These are phyloP conservation scores for Aspergillus wentii DNA, from an alignment of 495 filamentous ascomycete species.

Conservation along the genomic window DNA sequence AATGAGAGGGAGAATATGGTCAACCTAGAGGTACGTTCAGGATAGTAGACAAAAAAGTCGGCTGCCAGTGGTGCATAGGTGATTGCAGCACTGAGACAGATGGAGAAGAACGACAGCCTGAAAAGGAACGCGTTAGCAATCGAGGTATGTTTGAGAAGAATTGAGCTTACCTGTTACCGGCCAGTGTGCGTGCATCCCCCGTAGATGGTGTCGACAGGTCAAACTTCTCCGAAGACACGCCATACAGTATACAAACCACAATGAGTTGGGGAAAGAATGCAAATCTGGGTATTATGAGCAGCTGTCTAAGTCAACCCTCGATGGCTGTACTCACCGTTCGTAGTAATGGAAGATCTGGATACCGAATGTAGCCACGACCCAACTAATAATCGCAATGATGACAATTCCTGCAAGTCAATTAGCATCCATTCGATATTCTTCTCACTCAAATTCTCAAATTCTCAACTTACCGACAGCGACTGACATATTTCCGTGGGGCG, in stretches of 20 bases:
- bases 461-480: slow-evolving; percentile 57
- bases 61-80: slow-evolving; percentile 57
- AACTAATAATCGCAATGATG: slow-evolving; percentile 60
- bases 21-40: slow-evolving; percentile 40
- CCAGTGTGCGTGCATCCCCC: slow-evolving; percentile 47
- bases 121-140: no score
- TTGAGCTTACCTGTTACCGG: slow-evolving; percentile 44
- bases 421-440: slow-evolving; percentile 1
- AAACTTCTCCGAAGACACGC: slow-evolving; percentile 60
- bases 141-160: neutral
- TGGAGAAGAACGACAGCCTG: slow-evolving; percentile 62
- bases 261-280: slow-evolving; percentile 66
- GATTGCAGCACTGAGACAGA: slow-evolving; percentile 59
- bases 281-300: slow-evolving; percentile 38
- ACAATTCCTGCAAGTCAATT: slow-evolving; percentile 51
- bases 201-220: slow-evolving; percentile 48
- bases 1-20: slow-evolving; percentile 34
- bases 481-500: slow-evolving; percentile 52
- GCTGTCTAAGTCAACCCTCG: neutral
- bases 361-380: slow-evolving; percentile 67
- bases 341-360: slow-evolving; percentile 68
- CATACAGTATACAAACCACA: slow-evolving; percentile 61
- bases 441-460: no score
- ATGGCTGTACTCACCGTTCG: slow-evolving; percentile 48
- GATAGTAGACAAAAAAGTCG: slow-evolving; percentile 66